phyloP scores from a whole-genome alignment of 1,139 yeast genomes.

The Candida buenavistaensis region DNA sequence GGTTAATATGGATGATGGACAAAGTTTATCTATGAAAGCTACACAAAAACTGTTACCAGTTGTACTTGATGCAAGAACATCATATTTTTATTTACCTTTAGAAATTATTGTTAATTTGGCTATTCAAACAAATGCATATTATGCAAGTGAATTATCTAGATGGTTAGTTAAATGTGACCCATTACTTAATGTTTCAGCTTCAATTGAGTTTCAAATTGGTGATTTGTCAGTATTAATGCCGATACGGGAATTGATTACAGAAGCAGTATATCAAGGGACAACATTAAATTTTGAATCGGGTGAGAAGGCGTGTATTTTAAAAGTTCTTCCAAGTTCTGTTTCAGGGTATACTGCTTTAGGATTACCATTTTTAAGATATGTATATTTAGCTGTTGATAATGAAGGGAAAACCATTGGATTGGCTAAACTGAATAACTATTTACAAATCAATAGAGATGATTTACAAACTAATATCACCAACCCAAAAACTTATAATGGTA shows the following conservation, averaged over 20 bases:
- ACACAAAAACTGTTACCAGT: constrained; percentile 49
- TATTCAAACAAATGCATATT: constrained; percentile 71
- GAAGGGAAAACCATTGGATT: constrained; percentile 60
- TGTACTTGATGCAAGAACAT: constrained; percentile 57
- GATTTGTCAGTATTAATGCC: constrained; percentile 55
- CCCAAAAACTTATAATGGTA: constrained; percentile 1
- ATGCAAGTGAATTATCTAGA: constrained; percentile 43
- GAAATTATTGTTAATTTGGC: constrained; percentile 64
- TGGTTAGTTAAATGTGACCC: constrained; percentile 74
- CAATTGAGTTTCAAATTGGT: constrained; percentile 56
- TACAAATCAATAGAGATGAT: constrained; percentile 8
- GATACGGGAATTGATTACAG: constrained; percentile 47
- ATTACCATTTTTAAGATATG: constrained; percentile 53
- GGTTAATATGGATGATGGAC: constrained; percentile 38
- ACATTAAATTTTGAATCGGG: constrained; percentile 54
- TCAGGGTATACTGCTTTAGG: constrained; percentile 64
- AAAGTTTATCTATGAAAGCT: constrained; percentile 35
- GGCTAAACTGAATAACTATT: constrained; percentile 21
- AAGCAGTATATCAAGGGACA: constrained; percentile 31
- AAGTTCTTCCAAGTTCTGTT: constrained; percentile 50
- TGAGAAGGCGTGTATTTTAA: constrained; percentile 58
- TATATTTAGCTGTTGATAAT: constrained; percentile 68
- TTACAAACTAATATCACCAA: background rate
- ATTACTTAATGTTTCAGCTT: constrained; percentile 41
- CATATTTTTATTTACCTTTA: constrained; percentile 58